Evolutionary conservation across 2,329 filamentous ascomycete species (phyloP), one percentile per base, ranked within the genome.

Genomic region (Pseudogymnoascus sp.): DNA sequence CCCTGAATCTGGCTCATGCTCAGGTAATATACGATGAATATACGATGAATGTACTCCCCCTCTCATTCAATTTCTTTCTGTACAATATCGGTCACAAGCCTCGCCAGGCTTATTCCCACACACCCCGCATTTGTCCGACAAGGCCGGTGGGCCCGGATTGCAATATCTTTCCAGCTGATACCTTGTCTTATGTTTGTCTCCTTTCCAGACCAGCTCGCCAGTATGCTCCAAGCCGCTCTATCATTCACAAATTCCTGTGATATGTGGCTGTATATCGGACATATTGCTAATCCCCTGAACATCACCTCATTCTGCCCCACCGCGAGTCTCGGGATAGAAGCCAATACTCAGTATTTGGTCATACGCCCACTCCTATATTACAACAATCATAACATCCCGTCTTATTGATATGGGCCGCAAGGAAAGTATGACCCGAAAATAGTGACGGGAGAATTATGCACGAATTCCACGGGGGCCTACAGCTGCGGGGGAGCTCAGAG

Each of bases 341-440:
- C n/a, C 15, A 35, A 55, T 55, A 5, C 9, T 21, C 48, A 55
- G 48, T 12, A 12, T 55, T 55, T 55, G 48, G 29, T 55, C 29
- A 55, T 55, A 55, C 29, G 48, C 29, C 48, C 48, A 55, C 15
- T 31, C 15, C 29, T 55, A 55, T 55, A 55, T 55, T 55, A 15
- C 48, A 21, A 18, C 4, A 33, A 6, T 55, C n/a, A 55, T 55
- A 18, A 33, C 29, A 6, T 13, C 25, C 29, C 29, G 48, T 13
- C n/a, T n/a, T 55, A 55, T 55, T 15, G 48, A 55, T 55, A 33
- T 33, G 48, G 48, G 29, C 15, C 15, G 9, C 48, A 35, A 15
- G 29, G 10, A n/a, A 55, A 27, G 15, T 55, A 55, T 29, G 29
- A 33, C 29, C 29, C 15, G 48, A 33, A 55, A 55, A 15, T 12